A percentile compares a stretch with the other conserved stretches of the same genome.
phyloP scores from a whole-genome alignment of 805 yeast species.

The Candida ortonii region DNA sequence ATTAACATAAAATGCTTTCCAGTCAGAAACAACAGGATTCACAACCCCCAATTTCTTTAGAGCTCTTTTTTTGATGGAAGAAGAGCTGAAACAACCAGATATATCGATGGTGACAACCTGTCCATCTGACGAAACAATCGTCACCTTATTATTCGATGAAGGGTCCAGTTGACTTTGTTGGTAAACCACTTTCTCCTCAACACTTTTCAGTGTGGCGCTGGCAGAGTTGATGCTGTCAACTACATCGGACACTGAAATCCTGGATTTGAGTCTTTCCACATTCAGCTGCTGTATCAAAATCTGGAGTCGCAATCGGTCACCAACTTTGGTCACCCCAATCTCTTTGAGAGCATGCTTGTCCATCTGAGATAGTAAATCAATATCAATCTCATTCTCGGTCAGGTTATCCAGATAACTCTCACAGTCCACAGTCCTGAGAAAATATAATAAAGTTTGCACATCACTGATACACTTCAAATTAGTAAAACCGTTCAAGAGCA shows the following conservation, averaged over 20 bases:
- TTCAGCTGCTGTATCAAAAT: slow-evolving; percentile 51
- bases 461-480: slow-evolving; percentile 11
- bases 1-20: slow-evolving; percentile 58
- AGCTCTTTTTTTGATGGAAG: slow-evolving; percentile 68
- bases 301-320: slow-evolving; percentile 75
- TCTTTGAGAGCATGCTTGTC: slow-evolving; percentile 67
- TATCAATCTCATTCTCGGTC: slow-evolving; percentile 50
- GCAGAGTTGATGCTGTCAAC: slow-evolving; percentile 19
- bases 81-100: slow-evolving; percentile 77
- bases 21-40: slow-evolving; percentile 41
- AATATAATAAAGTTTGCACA: slow-evolving; percentile 17
- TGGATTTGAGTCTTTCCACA: slow-evolving; percentile 27
- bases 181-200: slow-evolving; percentile 13
- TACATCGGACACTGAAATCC: slow-evolving; percentile 21
- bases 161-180: slow-evolving; percentile 2
- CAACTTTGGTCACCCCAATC: slow-evolving; percentile 71
- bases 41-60: slow-evolving; percentile 54
- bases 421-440: slow-evolving; percentile 28
- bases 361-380: slow-evolving; percentile 54
- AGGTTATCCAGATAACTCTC: slow-evolving; percentile 25
- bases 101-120: slow-evolving; percentile 64
- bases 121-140: slow-evolving; percentile 76
- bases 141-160: slow-evolving; percentile 35
- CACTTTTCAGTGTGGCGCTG: slow-evolving; percentile 13
- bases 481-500: not conserved